Conservation (phyloP, 495 filamentous ascomycete genomes). For the Neurospora hispaniola region DNA sequence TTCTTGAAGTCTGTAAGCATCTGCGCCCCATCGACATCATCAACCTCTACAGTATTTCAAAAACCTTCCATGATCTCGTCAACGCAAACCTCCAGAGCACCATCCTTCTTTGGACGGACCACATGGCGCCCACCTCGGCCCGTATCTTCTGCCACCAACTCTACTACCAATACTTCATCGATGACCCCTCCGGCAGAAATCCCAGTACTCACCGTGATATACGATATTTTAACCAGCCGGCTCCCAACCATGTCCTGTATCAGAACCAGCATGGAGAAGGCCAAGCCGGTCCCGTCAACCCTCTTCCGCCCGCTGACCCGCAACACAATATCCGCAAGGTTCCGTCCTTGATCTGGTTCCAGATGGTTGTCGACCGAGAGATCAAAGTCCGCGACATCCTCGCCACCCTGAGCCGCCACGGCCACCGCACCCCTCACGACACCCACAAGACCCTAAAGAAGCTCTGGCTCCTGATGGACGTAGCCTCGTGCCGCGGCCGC, state of each 20-base stretch:
- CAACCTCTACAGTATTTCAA: constrained; percentile 46
- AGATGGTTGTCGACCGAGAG: constrained; percentile 20
- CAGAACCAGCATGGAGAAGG: neutral
- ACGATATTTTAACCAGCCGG: constrained; percentile 1
- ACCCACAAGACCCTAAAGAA: constrained; percentile 41
- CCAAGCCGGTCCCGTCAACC: constrained; percentile 1
- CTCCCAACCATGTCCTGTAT: neutral
- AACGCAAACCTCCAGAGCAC: constrained; percentile 34
- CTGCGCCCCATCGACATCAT: constrained; percentile 41
- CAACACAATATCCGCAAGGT: constrained; percentile 12
- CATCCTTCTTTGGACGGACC: constrained; percentile 13
- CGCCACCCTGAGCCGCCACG: constrained; percentile 35
- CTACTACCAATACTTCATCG: constrained; percentile 41
- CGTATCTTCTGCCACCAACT: constrained; percentile 40
- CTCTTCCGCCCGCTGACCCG: neutral
- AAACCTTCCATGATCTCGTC: constrained; percentile 42
- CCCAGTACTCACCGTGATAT: constrained; percentile 11
- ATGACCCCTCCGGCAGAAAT: constrained; percentile 31
- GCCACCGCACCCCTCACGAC: constrained; percentile 39
- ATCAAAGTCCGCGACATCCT: constrained; percentile 41
- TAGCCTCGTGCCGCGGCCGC: constrained; percentile 39
- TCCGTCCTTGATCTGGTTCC: constrained; percentile 21
- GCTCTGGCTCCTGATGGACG: constrained; percentile 58
- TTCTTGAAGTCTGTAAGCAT: constrained; percentile 37
- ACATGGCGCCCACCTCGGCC: constrained; percentile 34